A percentile compares a stretch with the other conserved stretches of the same genome.
phyloP scores from a whole-genome alignment of 2,329 filamentous ascomycete species.

The Xenoacremonium recifei region DNA sequence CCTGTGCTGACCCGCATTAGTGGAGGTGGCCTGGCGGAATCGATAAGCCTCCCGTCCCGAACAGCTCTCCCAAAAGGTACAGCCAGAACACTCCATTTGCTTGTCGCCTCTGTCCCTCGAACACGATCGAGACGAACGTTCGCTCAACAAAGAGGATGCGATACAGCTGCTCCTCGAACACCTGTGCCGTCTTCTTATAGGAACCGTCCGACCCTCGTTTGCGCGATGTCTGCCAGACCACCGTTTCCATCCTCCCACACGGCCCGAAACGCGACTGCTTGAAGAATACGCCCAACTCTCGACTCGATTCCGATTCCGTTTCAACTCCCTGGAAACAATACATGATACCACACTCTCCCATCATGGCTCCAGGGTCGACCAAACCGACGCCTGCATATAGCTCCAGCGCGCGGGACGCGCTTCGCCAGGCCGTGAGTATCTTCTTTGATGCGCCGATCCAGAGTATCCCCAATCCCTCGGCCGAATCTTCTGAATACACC shows the following conservation, averaged over 20 bases:
- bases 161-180: slow-evolving; percentile 7
- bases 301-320: slow-evolving; percentile 11
- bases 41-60: slow-evolving; percentile 20
- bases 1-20: too few species aligned
- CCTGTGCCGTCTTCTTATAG: slow-evolving; percentile 9
- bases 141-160: slow-evolving; percentile 13
- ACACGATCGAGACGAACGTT: neutral
- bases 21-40: slow-evolving; percentile 10
- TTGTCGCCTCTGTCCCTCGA: slow-evolving; percentile 6
- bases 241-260: slow-evolving; percentile 13
- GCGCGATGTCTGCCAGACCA: slow-evolving; percentile 21
- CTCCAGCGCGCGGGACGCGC: slow-evolving; percentile 49
- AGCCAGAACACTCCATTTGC: slow-evolving; percentile 10
- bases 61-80: neutral
- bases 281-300: too few species aligned
- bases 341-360: too few species aligned
- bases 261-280: slow-evolving; percentile 26
- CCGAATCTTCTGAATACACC: slow-evolving; percentile 19
- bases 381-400: slow-evolving; percentile 37
- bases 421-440: slow-evolving; percentile 53
- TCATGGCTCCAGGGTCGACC: slow-evolving; percentile 10
- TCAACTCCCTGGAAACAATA: slow-evolving; percentile 2
- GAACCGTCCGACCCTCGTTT: slow-evolving; percentile 5
- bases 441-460: slow-evolving; percentile 4
- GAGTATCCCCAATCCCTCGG: slow-evolving; percentile 1